Conservation (phyloP, 495 filamentous ascomycete species). For the Jackrogersella multiformis region DNA sequence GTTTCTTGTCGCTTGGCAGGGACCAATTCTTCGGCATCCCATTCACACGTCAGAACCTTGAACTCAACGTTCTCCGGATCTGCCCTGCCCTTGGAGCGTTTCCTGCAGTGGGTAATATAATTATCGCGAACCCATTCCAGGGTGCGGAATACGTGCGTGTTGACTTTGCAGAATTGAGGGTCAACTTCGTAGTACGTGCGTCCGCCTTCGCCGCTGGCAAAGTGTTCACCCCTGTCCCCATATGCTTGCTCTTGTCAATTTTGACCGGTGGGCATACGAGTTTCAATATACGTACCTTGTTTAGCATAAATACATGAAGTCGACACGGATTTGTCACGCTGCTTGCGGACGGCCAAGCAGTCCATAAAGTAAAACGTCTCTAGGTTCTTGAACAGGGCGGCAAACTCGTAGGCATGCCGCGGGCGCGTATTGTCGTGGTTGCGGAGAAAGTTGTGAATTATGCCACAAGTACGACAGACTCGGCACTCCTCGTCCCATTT, state of each 20-base stretch:
- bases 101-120: slow-evolving; percentile 41
- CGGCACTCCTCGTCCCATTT: slow-evolving; percentile 43
- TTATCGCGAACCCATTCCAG: slow-evolving; percentile 42
- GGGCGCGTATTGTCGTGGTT: slow-evolving; percentile 36
- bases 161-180: slow-evolving; percentile 35
- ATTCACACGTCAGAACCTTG: slow-evolving; percentile 46
- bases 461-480: slow-evolving; percentile 42
- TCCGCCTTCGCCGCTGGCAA: slow-evolving; percentile 35
- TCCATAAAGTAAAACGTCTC: slow-evolving; percentile 49
- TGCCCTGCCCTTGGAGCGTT: slow-evolving; percentile 25
- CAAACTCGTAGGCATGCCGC: slow-evolving; percentile 44
- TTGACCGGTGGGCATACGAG: not conserved
- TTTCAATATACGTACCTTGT: slow-evolving; percentile 27
- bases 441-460: slow-evolving; percentile 29
- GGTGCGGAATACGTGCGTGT: slow-evolving; percentile 40
- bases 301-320: slow-evolving; percentile 14
- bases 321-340: slow-evolving; percentile 19
- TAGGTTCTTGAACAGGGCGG: slow-evolving; percentile 46
- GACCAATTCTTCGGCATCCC: slow-evolving; percentile 34
- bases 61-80: slow-evolving; percentile 43
- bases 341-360: slow-evolving; percentile 42
- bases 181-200: slow-evolving; percentile 47
- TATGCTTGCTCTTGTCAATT: slow-evolving; percentile 20
- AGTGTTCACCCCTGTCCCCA: slow-evolving; percentile 21
- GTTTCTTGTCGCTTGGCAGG: slow-evolving; percentile 23